Evolutionary conservation across 768 basidiomycete genomes (phyloP), one percentile per base, ranked within the genome.

Genomic region (Podaxis carcinomalis): DNA sequence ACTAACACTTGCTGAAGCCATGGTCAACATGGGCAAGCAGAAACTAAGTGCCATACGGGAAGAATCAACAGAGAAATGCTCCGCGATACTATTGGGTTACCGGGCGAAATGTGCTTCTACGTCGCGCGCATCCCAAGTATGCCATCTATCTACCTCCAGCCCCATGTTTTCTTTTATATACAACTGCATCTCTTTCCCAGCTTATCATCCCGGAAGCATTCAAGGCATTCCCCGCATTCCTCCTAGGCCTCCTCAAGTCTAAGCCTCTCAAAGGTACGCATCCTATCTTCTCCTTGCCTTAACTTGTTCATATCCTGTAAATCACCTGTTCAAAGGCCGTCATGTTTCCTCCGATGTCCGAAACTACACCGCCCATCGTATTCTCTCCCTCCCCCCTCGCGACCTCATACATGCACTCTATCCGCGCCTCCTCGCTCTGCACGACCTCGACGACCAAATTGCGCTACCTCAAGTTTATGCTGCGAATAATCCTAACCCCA

Each of bases 171-270:
- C n/a, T 19, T 5, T 9, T 44, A 16, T 9, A n/a, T 9, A 7
- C 21, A 44, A 23, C 14, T 21, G 39, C n/a, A 50, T 39, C 42
- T 16, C 63, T 46, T 64, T 40, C 23, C 53, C 66, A 99, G 96
- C 74, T 99, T 63, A 90, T 99, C 63, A 85, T 99, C 25, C 97
- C 97, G 5, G 97, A 98, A 74, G 88, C 90, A 0, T 95, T 94
- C 79, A 88, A 89, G 68, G 81, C 89, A 1, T 81, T 98, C 46
- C 93, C 95, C 0, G 78, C 93, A 16, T 95, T 88, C 70, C 83
- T 84, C 2, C 78, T 98, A 2, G 87, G 87, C 10, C 83, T 98
- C 36, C 79, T 90, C 50, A 99, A 99, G 77, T 84, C 84, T 56
- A 96, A 97, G 71, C 88, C 94, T 19, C 75, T 99, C n/a, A 96